Evolutionary conservation across 306 rosid genomes (phyloP).

Genomic region (Prunus kanzakura): DNA sequence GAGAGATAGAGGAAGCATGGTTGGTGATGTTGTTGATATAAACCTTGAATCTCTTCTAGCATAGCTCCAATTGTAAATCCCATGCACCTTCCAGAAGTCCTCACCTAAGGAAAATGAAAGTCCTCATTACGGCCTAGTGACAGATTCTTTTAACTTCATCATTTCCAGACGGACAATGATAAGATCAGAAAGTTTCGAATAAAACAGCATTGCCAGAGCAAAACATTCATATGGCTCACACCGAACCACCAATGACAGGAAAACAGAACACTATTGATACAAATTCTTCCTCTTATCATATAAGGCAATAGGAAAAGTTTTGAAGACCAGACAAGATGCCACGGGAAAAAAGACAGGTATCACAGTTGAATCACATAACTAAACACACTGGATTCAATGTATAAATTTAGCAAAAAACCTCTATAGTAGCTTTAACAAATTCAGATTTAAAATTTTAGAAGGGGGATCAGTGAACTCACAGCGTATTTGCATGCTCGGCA

Average conservation of each 20-base stretch:
- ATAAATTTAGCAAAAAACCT: background rate
- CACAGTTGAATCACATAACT: background rate
- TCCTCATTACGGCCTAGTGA: constrained; percentile 9
- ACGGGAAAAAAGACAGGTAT: background rate
- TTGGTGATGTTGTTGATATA: constrained; percentile 89
- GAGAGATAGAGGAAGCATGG: constrained; percentile 99
- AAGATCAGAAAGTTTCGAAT: background rate
- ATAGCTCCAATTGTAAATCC: constrained; percentile 93
- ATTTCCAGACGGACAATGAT: background rate
- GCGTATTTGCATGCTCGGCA: constrained; percentile 99
- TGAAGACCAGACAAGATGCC: background rate
- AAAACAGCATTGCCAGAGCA: background rate
- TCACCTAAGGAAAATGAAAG: constrained; percentile 63
- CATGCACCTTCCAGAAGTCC: constrained; percentile 98
- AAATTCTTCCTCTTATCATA: background rate
- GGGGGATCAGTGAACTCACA: constrained; percentile 50
- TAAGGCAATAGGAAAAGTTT: background rate
- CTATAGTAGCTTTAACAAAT: background rate
- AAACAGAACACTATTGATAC: background rate
- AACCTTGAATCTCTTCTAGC: constrained; percentile 95
- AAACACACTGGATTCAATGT: background rate
- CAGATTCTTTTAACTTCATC: background rate
- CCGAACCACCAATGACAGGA: too few relatives aligned
- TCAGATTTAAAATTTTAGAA: constrained; percentile 18
- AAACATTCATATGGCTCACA: background rate